Evolutionary conservation across 148 eudicot genomes (phyloP).

Genomic region (Rhododendron williamsianum): DNA sequence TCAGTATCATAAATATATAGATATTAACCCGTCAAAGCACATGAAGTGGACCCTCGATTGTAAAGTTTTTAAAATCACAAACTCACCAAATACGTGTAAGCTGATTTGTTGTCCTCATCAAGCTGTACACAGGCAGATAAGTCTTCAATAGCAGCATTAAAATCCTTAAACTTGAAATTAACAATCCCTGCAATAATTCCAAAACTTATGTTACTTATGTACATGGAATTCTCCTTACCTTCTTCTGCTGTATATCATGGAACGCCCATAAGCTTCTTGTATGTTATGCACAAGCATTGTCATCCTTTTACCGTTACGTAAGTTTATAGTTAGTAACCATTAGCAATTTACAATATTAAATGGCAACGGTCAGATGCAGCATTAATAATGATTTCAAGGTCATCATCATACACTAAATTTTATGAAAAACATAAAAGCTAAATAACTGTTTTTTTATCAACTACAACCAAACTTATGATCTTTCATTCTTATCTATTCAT

Average conservation of each 20-base stretch:
- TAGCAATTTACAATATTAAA: background rate
- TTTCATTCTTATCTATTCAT: background rate
- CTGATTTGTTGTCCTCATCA: slow-evolving; percentile 76
- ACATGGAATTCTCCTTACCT: background rate
- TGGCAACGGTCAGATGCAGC: background rate
- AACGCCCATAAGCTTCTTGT: background rate
- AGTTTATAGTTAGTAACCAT: background rate
- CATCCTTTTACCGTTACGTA: background rate
- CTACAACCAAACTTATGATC: background rate
- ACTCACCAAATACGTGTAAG: slow-evolving; percentile 84
- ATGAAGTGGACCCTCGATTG: background rate
- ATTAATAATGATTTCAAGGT: background rate
- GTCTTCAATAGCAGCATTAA: slow-evolving; percentile 76
- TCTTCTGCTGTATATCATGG: background rate
- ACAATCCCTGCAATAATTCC: slow-evolving; percentile 70
- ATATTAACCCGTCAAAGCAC: background rate
- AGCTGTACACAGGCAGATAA: slow-evolving; percentile 75
- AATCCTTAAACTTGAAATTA: slow-evolving; percentile 89
- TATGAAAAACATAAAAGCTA: background rate
- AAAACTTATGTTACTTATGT: background rate
- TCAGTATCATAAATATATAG: background rate
- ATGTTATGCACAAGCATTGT: slow-evolving; percentile 1
- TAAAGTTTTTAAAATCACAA: background rate
- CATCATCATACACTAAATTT: background rate
- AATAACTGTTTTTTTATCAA: background rate